Evolutionary conservation across 257 asterid genomes (phyloP), one percentile per base, ranked within the genome.

Genomic region (Nicotiana tabacum): DNA sequence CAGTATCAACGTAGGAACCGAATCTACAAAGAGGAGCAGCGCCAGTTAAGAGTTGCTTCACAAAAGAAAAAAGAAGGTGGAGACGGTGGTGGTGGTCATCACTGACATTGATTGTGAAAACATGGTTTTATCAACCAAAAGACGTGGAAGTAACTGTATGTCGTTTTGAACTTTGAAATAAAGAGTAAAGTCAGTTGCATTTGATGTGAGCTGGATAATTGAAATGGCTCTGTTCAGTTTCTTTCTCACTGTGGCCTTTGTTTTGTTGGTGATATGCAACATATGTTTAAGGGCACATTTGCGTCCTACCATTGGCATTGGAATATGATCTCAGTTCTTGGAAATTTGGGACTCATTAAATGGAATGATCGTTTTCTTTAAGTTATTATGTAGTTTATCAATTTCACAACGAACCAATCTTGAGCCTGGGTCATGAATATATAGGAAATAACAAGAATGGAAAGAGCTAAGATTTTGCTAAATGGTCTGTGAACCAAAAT

Each of bases 11-110:
- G 99, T 66, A 90, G 99, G 90, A 96, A 96, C 89, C 90, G 98
- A 85, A 84, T 96, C 64, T 96, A 94, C 93, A 96, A 96, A 89
- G 99, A 96, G 92, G 98, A 96, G 91, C 99, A 96, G 85, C 98
- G 98, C 37, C 98, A 96, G 72, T 83, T 92, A 61, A 89, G 99
- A 91, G 97, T 95, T 83, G 92, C 97, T 87, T 83, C 90, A 18
- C 92, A 91, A 86, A 91, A 90, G 87, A 91, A 81, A 74, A 90
- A 90, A 83, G 98, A 89, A 78, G 94, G 93, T 33, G 97, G 86
- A 67, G 90, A 85, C 80, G 90, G 82, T 70, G 90, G 81, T 24
- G 85, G 86, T 33, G 70, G 83, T 85, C 98, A 92, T 88, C 96
- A 92, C 76, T 92, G 90, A 91, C 77, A 43, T 48, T 74, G 29